Conservation (phyloP, 306 rosid species). For the Dalbergia cultrata region DNA sequence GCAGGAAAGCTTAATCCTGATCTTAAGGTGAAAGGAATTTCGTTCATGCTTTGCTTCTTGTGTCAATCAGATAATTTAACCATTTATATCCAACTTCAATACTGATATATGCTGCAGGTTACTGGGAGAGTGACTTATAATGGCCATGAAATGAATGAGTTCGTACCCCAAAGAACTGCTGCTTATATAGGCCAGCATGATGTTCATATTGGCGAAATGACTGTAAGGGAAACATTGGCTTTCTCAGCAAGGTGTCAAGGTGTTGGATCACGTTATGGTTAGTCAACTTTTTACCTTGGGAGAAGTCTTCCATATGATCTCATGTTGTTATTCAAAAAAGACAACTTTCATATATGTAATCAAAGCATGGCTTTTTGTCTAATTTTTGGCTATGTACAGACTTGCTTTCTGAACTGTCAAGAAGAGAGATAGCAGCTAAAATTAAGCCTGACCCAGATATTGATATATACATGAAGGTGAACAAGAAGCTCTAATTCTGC, state of each 20-base stretch:
- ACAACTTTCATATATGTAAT: neutral
- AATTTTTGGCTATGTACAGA: constrained; percentile 41
- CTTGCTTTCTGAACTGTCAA: constrained; percentile 55
- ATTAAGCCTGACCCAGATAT: constrained; percentile 60
- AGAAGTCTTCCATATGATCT: neutral
- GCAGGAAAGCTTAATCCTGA: constrained; percentile 69
- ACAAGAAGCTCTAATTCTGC: neutral
- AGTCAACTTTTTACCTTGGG: constrained; percentile 3
- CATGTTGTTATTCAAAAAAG: neutral
- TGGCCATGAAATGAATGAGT: constrained; percentile 60
- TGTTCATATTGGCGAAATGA: constrained; percentile 62
- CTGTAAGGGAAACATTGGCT: constrained; percentile 66
- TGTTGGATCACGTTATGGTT: constrained; percentile 68
- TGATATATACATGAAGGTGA: constrained; percentile 62
- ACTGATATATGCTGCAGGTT: constrained; percentile 34
- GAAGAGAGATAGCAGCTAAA: constrained; percentile 59
- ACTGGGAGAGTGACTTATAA: constrained; percentile 62
- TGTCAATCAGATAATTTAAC: neutral
- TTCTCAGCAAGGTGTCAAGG: constrained; percentile 74
- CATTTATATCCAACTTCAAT: neutral
- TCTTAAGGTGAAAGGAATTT: constrained; percentile 55
- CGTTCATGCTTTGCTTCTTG: neutral
- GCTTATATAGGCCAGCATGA: constrained; percentile 64
- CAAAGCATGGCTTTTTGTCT: neutral
- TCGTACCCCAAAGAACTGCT: constrained; percentile 63